These are phyloP conservation scores for Sambucus nigra DNA, from an alignment of 129 eudicot genomes.

Conservation along the genomic window DNA sequence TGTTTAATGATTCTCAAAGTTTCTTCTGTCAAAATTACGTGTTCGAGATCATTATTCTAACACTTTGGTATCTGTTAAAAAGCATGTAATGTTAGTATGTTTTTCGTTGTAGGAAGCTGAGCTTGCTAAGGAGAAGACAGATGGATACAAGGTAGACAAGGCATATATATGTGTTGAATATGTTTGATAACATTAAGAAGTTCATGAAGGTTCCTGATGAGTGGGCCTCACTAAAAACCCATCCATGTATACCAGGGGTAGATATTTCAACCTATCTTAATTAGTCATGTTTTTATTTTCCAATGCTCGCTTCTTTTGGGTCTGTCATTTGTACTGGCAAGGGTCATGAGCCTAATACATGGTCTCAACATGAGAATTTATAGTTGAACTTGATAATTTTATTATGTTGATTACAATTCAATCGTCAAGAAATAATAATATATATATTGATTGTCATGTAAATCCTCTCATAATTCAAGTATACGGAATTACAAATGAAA, in stretches of 20 bases:
- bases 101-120: slow-evolving; percentile 64
- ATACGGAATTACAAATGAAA: no score
- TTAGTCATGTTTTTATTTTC: neutral
- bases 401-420: no score
- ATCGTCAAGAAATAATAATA: no score
- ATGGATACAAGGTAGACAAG: slow-evolving; percentile 68
- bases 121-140: slow-evolving; percentile 63
- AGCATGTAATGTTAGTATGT: neutral
- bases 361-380: neutral
- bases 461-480: no score
- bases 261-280: slow-evolving; percentile 4
- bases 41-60: no score
- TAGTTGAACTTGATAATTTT: neutral
- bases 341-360: neutral
- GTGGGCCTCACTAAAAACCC: slow-evolving; percentile 86
- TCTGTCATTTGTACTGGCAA: no score
- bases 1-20: no score
- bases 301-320: neutral
- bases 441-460: no score
- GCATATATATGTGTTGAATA: slow-evolving; percentile 54
- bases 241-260: slow-evolving; percentile 73
- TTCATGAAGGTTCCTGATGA: slow-evolving; percentile 75
- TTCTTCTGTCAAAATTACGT: no score
- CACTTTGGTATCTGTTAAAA: no score
- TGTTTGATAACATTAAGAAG: slow-evolving; percentile 79